phyloP scores from a whole-genome alignment of 2,329 filamentous ascomycete species.

The Dothideomycetes sp. region DNA sequence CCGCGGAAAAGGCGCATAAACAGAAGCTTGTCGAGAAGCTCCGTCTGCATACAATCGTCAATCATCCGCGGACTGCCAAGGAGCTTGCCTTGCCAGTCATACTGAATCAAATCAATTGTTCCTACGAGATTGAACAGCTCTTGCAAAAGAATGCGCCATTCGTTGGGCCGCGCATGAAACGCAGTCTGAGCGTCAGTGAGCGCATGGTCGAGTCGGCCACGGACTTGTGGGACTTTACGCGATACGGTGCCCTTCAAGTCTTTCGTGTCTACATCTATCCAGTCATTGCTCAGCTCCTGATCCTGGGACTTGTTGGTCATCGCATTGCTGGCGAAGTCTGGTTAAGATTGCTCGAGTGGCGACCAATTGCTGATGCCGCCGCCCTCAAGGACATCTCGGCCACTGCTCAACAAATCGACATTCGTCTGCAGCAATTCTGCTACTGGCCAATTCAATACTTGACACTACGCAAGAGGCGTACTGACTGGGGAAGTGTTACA shows the following conservation, averaged over 20 bases:
- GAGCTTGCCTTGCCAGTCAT: conserved; percentile 73
- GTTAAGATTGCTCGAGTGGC: conserved; percentile 74
- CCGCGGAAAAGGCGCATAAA: conserved; percentile 54
- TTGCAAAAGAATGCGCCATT: conserved; percentile 85
- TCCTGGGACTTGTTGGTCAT: conserved; percentile 70
- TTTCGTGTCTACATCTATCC: conserved; percentile 71
- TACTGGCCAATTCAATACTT: conserved; percentile 98
- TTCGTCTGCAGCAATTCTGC: conserved; percentile 93
- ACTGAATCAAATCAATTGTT: conserved; percentile 92
- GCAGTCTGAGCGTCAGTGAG: conserved; percentile 86
- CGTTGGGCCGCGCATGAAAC: conserved; percentile 70
- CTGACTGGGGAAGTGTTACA: conserved; percentile 91
- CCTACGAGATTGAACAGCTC: conserved; percentile 75
- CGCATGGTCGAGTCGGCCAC: conserved; percentile 87
- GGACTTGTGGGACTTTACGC: conserved; percentile 67
- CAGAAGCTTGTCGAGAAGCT: conserved; percentile 72
- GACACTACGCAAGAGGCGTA: conserved; percentile 78
- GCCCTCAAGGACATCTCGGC: conserved; percentile 93
- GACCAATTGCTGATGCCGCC: conserved; percentile 64
- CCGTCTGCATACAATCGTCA: conserved; percentile 75
- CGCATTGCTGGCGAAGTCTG: conserved; percentile 72
- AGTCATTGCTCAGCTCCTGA: conserved; percentile 59
- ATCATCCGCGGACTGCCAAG: conserved; percentile 67
- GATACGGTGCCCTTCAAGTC: conserved; percentile 59
- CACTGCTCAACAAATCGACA: conserved; percentile 94